Percentiles rank a stretch among this genome's conserved stretches.
phyloP scores from a whole-genome alignment of 23 red algal genomes.

The Gracilaria vermiculophylla region DNA sequence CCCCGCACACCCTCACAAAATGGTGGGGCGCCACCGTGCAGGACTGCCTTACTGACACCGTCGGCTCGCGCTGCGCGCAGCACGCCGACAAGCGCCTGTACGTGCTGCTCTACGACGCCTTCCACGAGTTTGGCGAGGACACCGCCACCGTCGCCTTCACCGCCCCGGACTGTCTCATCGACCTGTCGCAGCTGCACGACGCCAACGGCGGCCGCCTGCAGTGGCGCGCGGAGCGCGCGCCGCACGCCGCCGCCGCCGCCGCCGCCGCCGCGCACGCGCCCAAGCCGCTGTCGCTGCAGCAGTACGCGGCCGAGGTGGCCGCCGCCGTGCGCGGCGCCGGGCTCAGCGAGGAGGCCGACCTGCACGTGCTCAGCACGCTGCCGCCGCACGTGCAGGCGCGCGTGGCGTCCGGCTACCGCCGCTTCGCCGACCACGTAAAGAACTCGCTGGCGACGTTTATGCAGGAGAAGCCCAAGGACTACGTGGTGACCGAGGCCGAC shows the following conservation, averaged over 20 bases:
- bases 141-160: conserved; percentile 35
- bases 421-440: conserved; percentile 53
- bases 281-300: conserved; percentile 4
- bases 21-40: conserved; percentile 63
- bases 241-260: not conserved
- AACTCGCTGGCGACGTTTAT: conserved; percentile 21
- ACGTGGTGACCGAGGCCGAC: conserved; percentile 46
- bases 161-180: not conserved
- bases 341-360: conserved; percentile 31
- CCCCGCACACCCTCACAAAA: not conserved
- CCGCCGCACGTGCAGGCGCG: conserved; percentile 32
- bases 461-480: conserved; percentile 39
- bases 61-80: not conserved
- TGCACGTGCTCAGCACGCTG: not conserved
- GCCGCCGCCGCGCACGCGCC: not conserved
- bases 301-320: not conserved
- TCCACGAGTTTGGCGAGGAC: conserved; percentile 39
- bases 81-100: not conserved
- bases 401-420: conserved; percentile 36
- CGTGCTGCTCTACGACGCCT: conserved; percentile 48
- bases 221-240: conserved; percentile 25
- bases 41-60: conserved; percentile 12
- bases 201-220: conserved; percentile 5
- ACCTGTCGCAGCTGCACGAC: conserved; percentile 23
- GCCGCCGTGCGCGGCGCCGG: conserved; percentile 13